Percentiles rank a stretch among this genome's conserved stretches.
Evolutionary conservation across 768 basidiomycete genomes (phyloP).

Genomic region (Dioszegia aurantiaca): DNA sequence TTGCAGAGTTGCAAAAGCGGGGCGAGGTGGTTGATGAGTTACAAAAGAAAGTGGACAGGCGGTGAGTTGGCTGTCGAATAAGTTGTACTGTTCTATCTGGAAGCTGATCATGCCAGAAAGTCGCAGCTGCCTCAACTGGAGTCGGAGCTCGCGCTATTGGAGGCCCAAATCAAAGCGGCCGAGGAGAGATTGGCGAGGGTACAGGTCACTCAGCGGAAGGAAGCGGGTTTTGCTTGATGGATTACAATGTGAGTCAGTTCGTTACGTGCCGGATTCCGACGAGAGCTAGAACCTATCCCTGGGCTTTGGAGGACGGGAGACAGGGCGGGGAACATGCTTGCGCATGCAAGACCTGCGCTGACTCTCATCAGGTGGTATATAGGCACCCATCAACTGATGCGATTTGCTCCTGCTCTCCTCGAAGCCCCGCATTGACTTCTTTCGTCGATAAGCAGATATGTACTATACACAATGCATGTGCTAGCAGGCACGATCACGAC

Average conservation of each 20-base stretch:
- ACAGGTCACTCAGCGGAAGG: slow-evolving; percentile 5
- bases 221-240: background rate
- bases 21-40: slow-evolving; percentile 28
- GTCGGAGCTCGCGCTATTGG: slow-evolving; percentile 29
- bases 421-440: too few relatives aligned
- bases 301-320: too few relatives aligned
- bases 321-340: too few relatives aligned
- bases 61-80: slow-evolving; percentile 23
- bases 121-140: slow-evolving; percentile 39
- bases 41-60: slow-evolving; percentile 38
- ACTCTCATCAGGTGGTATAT: too few relatives aligned
- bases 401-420: too few relatives aligned
- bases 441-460: too few relatives aligned
- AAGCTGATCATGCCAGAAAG: slow-evolving; percentile 16
- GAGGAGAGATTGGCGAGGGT: slow-evolving; percentile 35
- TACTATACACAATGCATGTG: too few relatives aligned
- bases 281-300: too few relatives aligned
- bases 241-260: slow-evolving; percentile 2
- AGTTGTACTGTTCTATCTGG: background rate
- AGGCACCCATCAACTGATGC: too few relatives aligned
- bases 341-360: too few relatives aligned
- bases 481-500: too few relatives aligned
- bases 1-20: background rate
- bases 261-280: too few relatives aligned
- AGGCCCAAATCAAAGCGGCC: slow-evolving; percentile 38